Evolutionary conservation across 352 stramenopile genomes (phyloP), one percentile per base, ranked within the genome.

Genomic region (Pythium oligandrum): DNA sequence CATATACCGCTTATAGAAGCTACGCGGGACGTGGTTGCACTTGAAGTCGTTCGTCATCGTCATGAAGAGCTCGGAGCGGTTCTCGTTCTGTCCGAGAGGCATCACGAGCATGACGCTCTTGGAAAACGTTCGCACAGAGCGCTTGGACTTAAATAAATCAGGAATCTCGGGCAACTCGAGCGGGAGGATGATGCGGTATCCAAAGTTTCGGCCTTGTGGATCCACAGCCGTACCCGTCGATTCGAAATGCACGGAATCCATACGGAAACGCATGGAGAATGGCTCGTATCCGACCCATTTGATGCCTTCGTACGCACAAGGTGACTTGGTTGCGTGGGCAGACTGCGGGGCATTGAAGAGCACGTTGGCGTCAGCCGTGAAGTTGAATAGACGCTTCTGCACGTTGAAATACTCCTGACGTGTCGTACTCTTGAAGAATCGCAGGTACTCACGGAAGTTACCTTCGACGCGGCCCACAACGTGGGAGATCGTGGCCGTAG

Each of bases 211-310:
- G 50, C 50, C 51, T 8, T 50, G 26, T 4, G 44, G 33, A 30
- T 63, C 57, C n/a, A 63, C 35, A 12, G 40, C 57, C 31, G 50
- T 54, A 33, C 49, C 57, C 7, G 9, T 44, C 2, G 49, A 57
- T 30, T 63, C 57, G 26, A 51, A 63, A 37, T 63, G 57, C 32
- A 39, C 46, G 44, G 57, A 53, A 38, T 63, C 57, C 37, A 55
- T 44, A 10, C 57, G 57, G 45, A 63, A 63, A 4, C 57, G 57
- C 49, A 63, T 36, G 9, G 44, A 33, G 30, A 63, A 63, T 9
- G 57, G 57, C 31, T 63, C 57, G 44, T 55, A 63, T 5, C 32
- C 57, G n/a, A 39, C 57, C 57, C 57, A 63, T 33, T 63, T 63
- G 31, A 63, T 33, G 32, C 49, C 57, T 54, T 63, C 57, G 26